Evolutionary conservation across 352 stramenopile genomes (phyloP).

Genomic region (Phytopythium sindhum): DNA sequence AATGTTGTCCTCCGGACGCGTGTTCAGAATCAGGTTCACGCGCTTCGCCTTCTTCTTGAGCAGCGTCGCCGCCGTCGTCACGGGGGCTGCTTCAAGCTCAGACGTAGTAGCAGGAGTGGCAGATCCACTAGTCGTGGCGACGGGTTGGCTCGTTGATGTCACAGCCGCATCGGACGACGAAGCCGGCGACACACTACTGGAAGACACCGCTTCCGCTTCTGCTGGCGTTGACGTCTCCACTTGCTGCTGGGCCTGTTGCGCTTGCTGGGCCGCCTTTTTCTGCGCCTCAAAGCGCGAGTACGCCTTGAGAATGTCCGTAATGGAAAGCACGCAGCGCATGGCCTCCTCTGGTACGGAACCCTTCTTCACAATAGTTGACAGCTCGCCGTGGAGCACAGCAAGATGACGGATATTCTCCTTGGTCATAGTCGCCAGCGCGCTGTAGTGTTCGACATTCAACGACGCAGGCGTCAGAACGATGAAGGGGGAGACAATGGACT

Average conservation of each 20-base stretch:
- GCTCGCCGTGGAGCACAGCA: conserved; percentile 76
- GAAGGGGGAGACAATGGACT: too few relatives aligned
- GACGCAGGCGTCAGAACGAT: background rate
- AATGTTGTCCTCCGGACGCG: conserved; percentile 72
- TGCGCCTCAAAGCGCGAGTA: conserved; percentile 64
- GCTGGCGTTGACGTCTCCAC: background rate
- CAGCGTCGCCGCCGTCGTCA: conserved; percentile 60
- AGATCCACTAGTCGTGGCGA: background rate
- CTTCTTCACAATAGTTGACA: conserved; percentile 66
- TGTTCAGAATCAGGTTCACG: conserved; percentile 82
- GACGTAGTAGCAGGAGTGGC: background rate
- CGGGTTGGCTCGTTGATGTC: background rate
- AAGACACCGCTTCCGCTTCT: background rate
- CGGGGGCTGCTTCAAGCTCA: conserved; percentile 9
- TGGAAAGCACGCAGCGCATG: conserved; percentile 83
- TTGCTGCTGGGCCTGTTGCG: background rate
- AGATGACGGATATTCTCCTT: conserved; percentile 85
- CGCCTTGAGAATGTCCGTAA: conserved; percentile 82
- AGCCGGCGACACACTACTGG: background rate
- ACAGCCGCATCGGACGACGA: background rate
- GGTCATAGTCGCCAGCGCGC: conserved; percentile 81
- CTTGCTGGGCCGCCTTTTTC: conserved; percentile 31
- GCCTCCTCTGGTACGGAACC: conserved; percentile 75
- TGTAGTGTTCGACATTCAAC: conserved; percentile 13
- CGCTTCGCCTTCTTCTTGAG: conserved; percentile 85